Conservation (phyloP, 371 early-diverging fungal genomes). For the Mortierella sp. region DNA sequence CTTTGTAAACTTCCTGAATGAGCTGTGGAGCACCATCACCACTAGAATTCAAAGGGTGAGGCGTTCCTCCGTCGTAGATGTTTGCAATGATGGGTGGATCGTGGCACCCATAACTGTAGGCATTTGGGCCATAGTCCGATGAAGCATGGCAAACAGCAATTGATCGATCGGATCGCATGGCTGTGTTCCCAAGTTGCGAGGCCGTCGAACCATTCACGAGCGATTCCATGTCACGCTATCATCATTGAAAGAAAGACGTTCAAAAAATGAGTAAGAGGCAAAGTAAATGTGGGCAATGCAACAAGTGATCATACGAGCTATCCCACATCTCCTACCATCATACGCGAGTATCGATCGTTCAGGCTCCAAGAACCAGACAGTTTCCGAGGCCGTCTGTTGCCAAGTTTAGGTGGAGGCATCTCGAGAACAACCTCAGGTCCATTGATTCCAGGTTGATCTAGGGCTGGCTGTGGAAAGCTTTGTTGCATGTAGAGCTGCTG, state of each 20-base stretch:
- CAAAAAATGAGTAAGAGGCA: too few species aligned
- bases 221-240: constrained; percentile 4
- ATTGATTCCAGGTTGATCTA: background rate
- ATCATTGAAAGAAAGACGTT: too few species aligned
- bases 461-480: background rate
- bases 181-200: background rate
- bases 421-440: constrained; percentile 4
- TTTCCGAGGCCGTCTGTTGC: constrained; percentile 1
- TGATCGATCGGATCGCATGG: background rate
- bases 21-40: too few species aligned
- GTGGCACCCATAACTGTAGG: too few species aligned
- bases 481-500: background rate
- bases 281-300: background rate
- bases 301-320: background rate
- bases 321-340: constrained; percentile 3
- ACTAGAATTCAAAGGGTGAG: too few species aligned
- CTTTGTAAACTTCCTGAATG: background rate
- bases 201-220: background rate
- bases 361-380: constrained; percentile 1
- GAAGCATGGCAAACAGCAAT: background rate
- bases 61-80: too few species aligned
- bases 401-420: constrained; percentile 11
- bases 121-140: background rate
- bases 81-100: too few species aligned
- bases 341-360: constrained; percentile 12